These are phyloP conservation scores for Ampelocalamus luodianensis DNA, from an alignment of 176 grass and related monocot species.

Conservation along the genomic window DNA sequence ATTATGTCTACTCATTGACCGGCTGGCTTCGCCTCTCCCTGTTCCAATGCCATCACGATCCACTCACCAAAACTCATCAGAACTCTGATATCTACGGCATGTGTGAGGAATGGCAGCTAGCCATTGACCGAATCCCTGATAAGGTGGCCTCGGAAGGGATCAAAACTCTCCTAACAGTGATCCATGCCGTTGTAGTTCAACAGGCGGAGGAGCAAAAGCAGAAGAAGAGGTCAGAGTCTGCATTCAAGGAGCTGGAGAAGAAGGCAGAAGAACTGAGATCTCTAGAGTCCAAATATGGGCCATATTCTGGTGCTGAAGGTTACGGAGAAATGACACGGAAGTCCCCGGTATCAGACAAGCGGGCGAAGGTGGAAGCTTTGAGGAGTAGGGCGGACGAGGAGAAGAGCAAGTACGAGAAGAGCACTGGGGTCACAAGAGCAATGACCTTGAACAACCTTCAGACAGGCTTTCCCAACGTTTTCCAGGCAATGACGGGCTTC, in stretches of 20 bases:
- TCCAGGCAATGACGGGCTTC: conserved; percentile 96
- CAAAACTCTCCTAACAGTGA: conserved; percentile 87
- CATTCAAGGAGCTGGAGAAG: conserved; percentile 87
- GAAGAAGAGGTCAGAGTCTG: conserved; percentile 77
- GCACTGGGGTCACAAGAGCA: conserved; percentile 83
- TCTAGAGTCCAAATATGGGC: conserved; percentile 65
- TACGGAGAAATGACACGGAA: conserved; percentile 47
- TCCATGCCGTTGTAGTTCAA: conserved; percentile 74
- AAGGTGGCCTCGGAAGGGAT: conserved; percentile 96
- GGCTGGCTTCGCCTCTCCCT: conserved; percentile 95
- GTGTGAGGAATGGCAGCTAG: conserved; percentile 96
- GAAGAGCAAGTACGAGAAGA: conserved; percentile 97
- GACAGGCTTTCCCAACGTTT: conserved; percentile 90
- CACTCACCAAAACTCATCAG: conserved; percentile 57
- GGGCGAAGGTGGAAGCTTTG: conserved; percentile 72
- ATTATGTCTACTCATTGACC: conserved; percentile 86
- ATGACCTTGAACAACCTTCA: conserved; percentile 97
- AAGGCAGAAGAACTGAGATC: conserved; percentile 77
- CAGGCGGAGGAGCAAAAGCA: conserved; percentile 90
- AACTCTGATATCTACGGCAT: conserved; percentile 83
- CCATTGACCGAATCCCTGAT: conserved; percentile 87
- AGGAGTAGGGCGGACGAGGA: conserved; percentile 79
- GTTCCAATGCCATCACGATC: conserved; percentile 76
- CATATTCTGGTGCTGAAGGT: conserved; percentile 41
- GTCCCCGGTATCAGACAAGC: conserved; percentile 60